Percentiles rank a stretch among this genome's conserved stretches.
Conservation (phyloP, 1,139 yeast species). For the Sugiyamaella paludigena region DNA sequence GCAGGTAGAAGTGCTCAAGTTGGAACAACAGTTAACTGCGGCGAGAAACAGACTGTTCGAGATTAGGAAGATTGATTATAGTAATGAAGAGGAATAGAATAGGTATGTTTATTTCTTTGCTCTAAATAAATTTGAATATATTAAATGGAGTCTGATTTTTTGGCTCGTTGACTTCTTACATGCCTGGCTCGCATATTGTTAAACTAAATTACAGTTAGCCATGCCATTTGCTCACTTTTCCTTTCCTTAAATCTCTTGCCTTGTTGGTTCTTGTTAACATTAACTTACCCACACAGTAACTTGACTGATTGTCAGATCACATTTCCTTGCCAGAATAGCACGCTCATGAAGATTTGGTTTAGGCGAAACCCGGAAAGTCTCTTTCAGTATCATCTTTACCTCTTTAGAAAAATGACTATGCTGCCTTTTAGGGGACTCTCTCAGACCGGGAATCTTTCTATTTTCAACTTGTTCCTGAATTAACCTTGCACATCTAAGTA, state of each 20-base stretch:
- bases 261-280: not conserved
- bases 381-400: not conserved
- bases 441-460: no score
- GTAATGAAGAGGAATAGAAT: conserved; percentile 54
- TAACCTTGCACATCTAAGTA: not conserved
- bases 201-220: not conserved
- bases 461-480: no score
- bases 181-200: conserved; percentile 2
- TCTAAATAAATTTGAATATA: not conserved
- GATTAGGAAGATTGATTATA: conserved; percentile 72
- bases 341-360: conserved; percentile 3
- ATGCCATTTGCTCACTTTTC: not conserved
- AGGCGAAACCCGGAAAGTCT: not conserved
- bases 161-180: not conserved
- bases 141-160: not conserved
- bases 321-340: conserved; percentile 1
- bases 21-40: conserved; percentile 66
- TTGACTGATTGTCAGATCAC: conserved; percentile 3
- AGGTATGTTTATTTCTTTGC: conserved; percentile 1
- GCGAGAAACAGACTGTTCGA: conserved; percentile 86
- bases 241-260: not conserved
- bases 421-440: no score
- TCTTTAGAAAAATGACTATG: not conserved
- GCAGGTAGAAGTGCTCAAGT: conserved; percentile 82
- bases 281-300: conserved; percentile 9